Percentiles rank a stretch among this genome's conserved stretches.
Conservation (phyloP, 2,329 filamentous ascomycete genomes). For the Blumeriella jaapii region DNA sequence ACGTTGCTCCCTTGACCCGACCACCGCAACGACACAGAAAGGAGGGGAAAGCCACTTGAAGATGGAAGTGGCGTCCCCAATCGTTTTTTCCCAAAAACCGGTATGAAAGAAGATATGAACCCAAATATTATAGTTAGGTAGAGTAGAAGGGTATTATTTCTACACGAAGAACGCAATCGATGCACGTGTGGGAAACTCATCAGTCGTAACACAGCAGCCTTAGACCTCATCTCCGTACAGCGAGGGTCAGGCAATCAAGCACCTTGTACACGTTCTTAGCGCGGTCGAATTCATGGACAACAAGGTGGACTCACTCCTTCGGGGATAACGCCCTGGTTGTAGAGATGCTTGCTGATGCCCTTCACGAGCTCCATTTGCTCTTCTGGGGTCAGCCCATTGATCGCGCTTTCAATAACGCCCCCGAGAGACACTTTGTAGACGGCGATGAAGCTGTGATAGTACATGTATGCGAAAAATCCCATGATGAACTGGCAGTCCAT, state of each 20-base stretch:
- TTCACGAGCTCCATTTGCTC: conserved; percentile 79
- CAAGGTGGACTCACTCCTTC: conserved; percentile 23
- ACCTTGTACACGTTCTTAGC: not conserved
- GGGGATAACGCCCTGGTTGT: conserved; percentile 43
- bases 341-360: conserved; percentile 50
- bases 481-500: conserved; percentile 99
- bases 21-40: too few relatives aligned
- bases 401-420: conserved; percentile 78
- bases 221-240: not conserved
- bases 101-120: not conserved
- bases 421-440: conserved; percentile 77
- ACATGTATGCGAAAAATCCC: conserved; percentile 97
- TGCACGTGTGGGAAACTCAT: not conserved
- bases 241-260: not conserved
- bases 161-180: not conserved
- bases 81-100: not conserved
- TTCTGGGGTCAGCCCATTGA: conserved; percentile 75
- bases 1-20: too few relatives aligned
- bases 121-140: not conserved
- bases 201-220: not conserved
- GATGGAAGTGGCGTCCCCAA: too few relatives aligned
- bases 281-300: not conserved
- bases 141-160: not conserved
- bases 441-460: conserved; percentile 95
- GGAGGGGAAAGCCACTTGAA: too few relatives aligned